These are phyloP conservation scores for Symbiodinium pilosum DNA, from an alignment of 73 alveolate species.

Conservation along the genomic window DNA sequence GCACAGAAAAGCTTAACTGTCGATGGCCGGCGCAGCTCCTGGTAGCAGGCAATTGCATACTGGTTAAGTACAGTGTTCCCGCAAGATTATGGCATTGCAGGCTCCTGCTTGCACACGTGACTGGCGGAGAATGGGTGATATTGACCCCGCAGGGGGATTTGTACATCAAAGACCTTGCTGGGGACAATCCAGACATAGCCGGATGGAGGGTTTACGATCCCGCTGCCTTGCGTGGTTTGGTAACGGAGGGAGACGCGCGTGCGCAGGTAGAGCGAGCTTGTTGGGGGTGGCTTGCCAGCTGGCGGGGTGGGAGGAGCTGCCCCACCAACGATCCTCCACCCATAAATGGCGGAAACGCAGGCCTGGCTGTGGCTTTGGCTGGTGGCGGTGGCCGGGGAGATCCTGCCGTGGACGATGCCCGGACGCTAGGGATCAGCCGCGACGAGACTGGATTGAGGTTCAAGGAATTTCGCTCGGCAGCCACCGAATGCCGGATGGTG, in stretches of 20 bases:
- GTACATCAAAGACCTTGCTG: background rate
- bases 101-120: background rate
- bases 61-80: conserved; percentile 13
- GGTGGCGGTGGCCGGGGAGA: background rate
- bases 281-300: background rate
- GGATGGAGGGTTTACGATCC: conserved; percentile 21
- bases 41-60: background rate
- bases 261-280: conserved; percentile 12
- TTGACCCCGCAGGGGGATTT: conserved; percentile 23
- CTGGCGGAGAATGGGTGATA: background rate
- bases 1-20: background rate
- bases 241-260: background rate
- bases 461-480: conserved; percentile 25
- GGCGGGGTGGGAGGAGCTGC: background rate
- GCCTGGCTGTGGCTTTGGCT: background rate
- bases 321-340: background rate
- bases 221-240: background rate
- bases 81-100: background rate
- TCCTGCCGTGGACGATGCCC: conserved; percentile 11
- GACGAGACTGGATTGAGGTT: background rate
- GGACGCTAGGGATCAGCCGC: conserved; percentile 5
- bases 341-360: background rate
- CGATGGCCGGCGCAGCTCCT: conserved; percentile 72
- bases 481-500: background rate
- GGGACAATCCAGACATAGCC: background rate